Evolutionary conservation across 768 basidiomycete species (phyloP).

Genomic region (Trametes punicea): DNA sequence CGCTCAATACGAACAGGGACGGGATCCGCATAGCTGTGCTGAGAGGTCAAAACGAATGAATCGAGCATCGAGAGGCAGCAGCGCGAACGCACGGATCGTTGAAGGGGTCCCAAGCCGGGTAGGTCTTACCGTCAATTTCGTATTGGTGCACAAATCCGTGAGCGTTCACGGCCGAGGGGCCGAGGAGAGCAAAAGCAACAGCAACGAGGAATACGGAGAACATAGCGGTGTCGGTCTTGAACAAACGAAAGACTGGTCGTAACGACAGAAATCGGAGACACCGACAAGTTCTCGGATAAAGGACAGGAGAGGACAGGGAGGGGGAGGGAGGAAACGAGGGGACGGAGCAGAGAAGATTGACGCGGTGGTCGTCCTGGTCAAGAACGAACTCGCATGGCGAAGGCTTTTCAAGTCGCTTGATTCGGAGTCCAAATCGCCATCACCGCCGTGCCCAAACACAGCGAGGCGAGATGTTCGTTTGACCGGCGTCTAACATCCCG

Average conservation of each 20-base stretch:
- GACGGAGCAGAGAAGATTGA: constrained; percentile 11
- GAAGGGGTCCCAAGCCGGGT: constrained; percentile 28
- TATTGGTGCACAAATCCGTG: constrained; percentile 27
- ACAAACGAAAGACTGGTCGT: constrained; percentile 16
- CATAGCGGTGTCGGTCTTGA: constrained; percentile 13
- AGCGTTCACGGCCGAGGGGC: constrained; percentile 20
- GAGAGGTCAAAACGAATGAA: neutral
- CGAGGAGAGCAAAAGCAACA: constrained; percentile 8
- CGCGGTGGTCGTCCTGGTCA: constrained; percentile 17
- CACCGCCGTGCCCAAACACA: neutral
- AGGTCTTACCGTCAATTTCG: constrained; percentile 20
- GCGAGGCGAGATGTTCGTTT: constrained; percentile 2
- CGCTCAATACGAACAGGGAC: constrained; percentile 28
- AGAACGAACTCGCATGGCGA: neutral
- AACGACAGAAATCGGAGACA: constrained; percentile 13
- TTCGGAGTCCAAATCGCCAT: constrained; percentile 16
- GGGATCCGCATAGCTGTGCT: constrained; percentile 23
- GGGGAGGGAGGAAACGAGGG: neutral
- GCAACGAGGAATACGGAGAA: constrained; percentile 10
- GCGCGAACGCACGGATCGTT: constrained; percentile 26
- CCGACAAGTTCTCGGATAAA: constrained; percentile 8
- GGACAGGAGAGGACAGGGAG: constrained; percentile 7
- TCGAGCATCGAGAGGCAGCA: neutral
- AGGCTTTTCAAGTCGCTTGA: constrained; percentile 8
- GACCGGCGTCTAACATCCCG: neutral